Conservation (phyloP, 2,329 filamentous ascomycete genomes). For the Diplodia intermedia region DNA sequence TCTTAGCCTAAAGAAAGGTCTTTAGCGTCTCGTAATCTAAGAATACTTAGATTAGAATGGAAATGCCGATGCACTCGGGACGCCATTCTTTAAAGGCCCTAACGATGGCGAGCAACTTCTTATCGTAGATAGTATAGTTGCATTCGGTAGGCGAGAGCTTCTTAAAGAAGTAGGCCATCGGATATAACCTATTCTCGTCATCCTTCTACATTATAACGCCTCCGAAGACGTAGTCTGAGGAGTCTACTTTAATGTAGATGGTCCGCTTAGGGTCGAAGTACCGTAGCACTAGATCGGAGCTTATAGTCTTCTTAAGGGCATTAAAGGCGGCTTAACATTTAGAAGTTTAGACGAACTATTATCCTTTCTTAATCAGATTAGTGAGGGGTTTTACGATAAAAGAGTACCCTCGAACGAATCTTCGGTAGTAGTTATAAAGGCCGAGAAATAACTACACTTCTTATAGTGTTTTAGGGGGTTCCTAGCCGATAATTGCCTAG, state of each 20-base stretch:
- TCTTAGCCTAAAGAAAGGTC: constrained; percentile 39
- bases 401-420: too few relatives aligned
- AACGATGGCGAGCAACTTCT: constrained; percentile 38
- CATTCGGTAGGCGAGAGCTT: constrained; percentile 36
- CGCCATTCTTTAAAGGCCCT: background rate
- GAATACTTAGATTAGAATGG: constrained; percentile 36
- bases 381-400: too few relatives aligned
- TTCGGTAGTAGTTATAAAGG: too few relatives aligned
- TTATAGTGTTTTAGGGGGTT: too few relatives aligned
- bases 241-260: too few relatives aligned
- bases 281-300: too few relatives aligned
- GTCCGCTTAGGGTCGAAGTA: background rate
- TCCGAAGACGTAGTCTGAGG: background rate
- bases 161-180: constrained; percentile 37
- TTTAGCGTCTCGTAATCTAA: constrained; percentile 43
- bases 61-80: background rate
- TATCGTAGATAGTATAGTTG: constrained; percentile 38
- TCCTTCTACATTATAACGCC: background rate
- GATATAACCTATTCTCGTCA: background rate
- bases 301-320: too few relatives aligned
- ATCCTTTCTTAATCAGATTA: too few relatives aligned
- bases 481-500: too few relatives aligned
- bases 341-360: too few relatives aligned
- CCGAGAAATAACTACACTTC: too few relatives aligned
- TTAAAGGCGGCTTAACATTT: too few relatives aligned